Conservation (phyloP, 768 basidiomycete genomes). For the Leccinum subtestaceum region DNA sequence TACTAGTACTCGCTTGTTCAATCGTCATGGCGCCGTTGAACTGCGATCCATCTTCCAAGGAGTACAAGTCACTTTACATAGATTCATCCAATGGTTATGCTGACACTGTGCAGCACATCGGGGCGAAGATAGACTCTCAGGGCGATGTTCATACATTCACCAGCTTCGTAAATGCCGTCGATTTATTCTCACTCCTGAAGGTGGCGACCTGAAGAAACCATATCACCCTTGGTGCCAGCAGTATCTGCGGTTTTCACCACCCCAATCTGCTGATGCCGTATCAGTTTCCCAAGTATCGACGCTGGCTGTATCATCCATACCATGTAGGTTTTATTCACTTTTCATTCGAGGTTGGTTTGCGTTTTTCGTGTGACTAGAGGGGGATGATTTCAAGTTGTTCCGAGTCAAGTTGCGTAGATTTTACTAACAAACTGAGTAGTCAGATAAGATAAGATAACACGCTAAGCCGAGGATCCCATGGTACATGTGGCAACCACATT, state of each 20-base stretch:
- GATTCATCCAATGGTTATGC: neutral
- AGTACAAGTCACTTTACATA: neutral
- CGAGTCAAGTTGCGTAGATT: neutral
- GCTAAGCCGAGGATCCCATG: slow-evolving; percentile 1
- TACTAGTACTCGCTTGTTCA: neutral
- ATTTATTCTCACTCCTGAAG: neutral
- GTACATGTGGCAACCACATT: slow-evolving; percentile 5
- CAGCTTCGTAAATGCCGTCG: neutral
- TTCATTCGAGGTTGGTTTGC: neutral
- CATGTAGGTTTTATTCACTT: neutral
- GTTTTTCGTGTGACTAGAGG: neutral
- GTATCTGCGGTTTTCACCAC: neutral
- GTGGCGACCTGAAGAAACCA: neutral
- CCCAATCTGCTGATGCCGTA: neutral
- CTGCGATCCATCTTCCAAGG: neutral
- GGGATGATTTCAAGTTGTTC: neutral
- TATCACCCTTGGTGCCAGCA: neutral
- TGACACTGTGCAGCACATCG: neutral
- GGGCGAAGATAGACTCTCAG: neutral
- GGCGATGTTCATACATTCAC: neutral
- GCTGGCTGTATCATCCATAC: neutral
- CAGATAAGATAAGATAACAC: slow-evolving; percentile 27
- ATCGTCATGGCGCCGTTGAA: neutral
- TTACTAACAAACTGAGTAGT: no score
- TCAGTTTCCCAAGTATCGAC: neutral